phyloP scores from a whole-genome alignment of 2,329 filamentous ascomycete species.

The Blumeria hordei region DNA sequence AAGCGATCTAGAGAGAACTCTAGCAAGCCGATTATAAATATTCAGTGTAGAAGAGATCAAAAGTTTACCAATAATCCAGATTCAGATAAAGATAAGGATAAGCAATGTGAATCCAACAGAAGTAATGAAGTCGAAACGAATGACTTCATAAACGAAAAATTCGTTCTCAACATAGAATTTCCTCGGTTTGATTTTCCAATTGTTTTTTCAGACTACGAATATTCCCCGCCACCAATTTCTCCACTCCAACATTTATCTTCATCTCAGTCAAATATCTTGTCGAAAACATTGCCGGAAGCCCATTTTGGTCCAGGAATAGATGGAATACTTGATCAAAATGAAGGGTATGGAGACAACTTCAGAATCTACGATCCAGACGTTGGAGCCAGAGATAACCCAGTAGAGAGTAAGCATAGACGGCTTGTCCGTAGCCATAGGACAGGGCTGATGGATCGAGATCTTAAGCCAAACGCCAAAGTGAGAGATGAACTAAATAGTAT shows the following conservation, averaged over 20 bases:
- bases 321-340: slow-evolving; percentile 26
- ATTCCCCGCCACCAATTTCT: slow-evolving; percentile 63
- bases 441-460: slow-evolving; percentile 78
- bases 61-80: not conserved
- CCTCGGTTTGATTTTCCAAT: slow-evolving; percentile 89
- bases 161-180: slow-evolving; percentile 72
- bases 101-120: slow-evolving; percentile 12
- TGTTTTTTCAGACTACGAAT: slow-evolving; percentile 86
- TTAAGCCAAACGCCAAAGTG: slow-evolving; percentile 90
- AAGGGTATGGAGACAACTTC: slow-evolving; percentile 31
- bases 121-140: slow-evolving; percentile 16
- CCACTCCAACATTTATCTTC: slow-evolving; percentile 39
- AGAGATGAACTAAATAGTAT: slow-evolving; percentile 82
- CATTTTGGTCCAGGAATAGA: slow-evolving; percentile 79
- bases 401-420: slow-evolving; percentile 80
- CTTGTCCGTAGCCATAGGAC: slow-evolving; percentile 77
- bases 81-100: not conserved
- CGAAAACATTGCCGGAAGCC: slow-evolving; percentile 69
- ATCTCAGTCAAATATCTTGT: slow-evolving; percentile 41
- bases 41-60: slow-evolving; percentile 19
- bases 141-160: slow-evolving; percentile 28
- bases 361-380: slow-evolving; percentile 91
- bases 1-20: slow-evolving; percentile 44
- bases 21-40: slow-evolving; percentile 34
- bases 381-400: slow-evolving; percentile 71